Evolutionary conservation across 2,329 filamentous ascomycete genomes (phyloP), one percentile per base, ranked within the genome.

Genomic region (Clarireedia homoeocarpa): DNA sequence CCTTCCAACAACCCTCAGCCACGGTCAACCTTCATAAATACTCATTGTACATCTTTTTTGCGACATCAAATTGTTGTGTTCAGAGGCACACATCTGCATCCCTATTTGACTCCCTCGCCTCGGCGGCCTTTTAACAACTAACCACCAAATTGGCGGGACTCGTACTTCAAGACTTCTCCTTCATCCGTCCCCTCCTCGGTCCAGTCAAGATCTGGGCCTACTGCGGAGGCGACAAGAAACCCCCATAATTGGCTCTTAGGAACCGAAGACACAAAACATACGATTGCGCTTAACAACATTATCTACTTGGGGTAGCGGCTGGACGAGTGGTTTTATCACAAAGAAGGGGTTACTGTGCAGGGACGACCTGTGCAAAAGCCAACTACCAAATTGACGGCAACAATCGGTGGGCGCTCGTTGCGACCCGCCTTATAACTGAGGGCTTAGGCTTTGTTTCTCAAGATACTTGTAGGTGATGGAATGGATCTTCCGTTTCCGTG

Each of bases 121-220:
- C 62, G 61, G 65, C 66, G 67, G 63, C 67, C 53, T 62, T 58
- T 47, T 56, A 53, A 48, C 44, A 56, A 57, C 44, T 66, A 74
- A 83, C 82, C 83, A 87, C 83, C 90, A 95, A 95, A 84, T 95
- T 95, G 90, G 90, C 89, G 89, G 88, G 87, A 81, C 78, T 84
- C 83, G 82, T 80, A 75, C 78, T 80, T 75, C 74, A 80, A 74
- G 76, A 81, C 76, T 82, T 88, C 73, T 86, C 84, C 74, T 86
- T 86, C 77, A 79, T 86, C 72, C 86, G 86, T 80, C 91, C 90
- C 83, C 89, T 95, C 78, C 86, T 92, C 74, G 90, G 90, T 80
- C 92, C 91, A 75, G 53, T 47, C 9, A 85, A 85, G 73, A 85
- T 85, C 80, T 89, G 91, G 91, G 91, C 95, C 84, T 92, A 92